phyloP scores from a whole-genome alignment of 768 basidiomycete species.

The Zangia roseola region DNA sequence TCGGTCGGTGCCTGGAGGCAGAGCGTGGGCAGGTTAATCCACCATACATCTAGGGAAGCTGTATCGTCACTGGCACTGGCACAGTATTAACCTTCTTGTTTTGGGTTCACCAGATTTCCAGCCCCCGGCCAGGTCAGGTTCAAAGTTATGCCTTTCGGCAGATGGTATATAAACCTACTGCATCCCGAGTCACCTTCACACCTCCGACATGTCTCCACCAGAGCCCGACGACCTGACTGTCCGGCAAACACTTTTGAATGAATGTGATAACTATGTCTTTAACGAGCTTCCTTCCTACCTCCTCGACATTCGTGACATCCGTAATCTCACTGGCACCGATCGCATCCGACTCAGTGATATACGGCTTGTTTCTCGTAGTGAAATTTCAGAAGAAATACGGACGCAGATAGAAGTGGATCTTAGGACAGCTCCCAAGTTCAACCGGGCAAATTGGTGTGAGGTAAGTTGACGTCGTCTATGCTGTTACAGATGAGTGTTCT shows the following conservation, averaged over 20 bases:
- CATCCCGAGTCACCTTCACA: too few relatives aligned
- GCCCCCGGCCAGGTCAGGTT: too few relatives aligned
- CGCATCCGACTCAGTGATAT: neutral
- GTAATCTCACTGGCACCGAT: neutral
- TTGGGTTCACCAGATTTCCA: too few relatives aligned
- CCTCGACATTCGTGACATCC: neutral
- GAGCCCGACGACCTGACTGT: neutral
- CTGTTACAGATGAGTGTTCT: neutral
- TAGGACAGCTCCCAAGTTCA: neutral
- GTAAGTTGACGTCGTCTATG: neutral
- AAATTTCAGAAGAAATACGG: neutral
- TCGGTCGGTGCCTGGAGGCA: too few relatives aligned
- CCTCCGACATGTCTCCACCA: neutral
- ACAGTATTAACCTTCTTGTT: too few relatives aligned
- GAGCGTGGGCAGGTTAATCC: too few relatives aligned
- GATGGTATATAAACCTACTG: too few relatives aligned
- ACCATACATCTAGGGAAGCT: too few relatives aligned
- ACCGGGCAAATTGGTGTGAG: neutral
- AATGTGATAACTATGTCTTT: neutral
- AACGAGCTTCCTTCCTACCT: constrained; percentile 4
- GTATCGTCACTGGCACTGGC: too few relatives aligned
- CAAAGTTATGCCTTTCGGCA: too few relatives aligned
- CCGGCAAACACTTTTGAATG: neutral
- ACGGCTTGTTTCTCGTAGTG: constrained; percentile 1
- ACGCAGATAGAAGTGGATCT: neutral